These are phyloP conservation scores for Rosellinia necatrix DNA, from an alignment of 2,329 filamentous ascomycete species.

Conservation along the genomic window DNA sequence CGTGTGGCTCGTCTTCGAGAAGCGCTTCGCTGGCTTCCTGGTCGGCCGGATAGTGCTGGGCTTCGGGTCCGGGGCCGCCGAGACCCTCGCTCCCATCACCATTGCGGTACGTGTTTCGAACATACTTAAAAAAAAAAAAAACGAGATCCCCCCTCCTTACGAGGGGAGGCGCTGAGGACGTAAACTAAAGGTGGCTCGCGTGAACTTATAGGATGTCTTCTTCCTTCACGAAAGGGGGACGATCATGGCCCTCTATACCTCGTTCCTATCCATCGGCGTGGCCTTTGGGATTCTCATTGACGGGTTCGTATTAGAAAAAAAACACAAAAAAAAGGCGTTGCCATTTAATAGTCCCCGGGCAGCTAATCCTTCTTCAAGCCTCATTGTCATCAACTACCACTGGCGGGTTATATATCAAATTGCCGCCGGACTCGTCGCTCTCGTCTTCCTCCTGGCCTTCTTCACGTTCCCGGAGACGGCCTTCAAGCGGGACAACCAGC, in stretches of 20 bases:
- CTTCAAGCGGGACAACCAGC: constrained; percentile 44
- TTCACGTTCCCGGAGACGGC: constrained; percentile 62
- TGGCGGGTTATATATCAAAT: constrained; percentile 60
- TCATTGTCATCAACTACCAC: constrained; percentile 53
- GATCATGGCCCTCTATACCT: constrained; percentile 54
- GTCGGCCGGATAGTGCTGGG: constrained; percentile 56
- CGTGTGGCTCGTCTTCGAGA: constrained; percentile 51
- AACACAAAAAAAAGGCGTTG: neutral
- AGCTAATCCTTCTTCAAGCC: constrained; percentile 30
- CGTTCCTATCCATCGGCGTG: constrained; percentile 48
- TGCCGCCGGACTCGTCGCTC: constrained; percentile 53
- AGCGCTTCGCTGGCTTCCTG: constrained; percentile 48
- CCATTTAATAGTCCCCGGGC: neutral
- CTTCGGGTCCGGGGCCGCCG: constrained; percentile 57
- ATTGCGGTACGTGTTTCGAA: constrained; percentile 32
- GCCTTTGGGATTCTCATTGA: constrained; percentile 50
- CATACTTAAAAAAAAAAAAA: too few relatives aligned
- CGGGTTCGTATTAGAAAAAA: constrained; percentile 37
- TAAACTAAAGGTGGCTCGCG: too few relatives aligned
- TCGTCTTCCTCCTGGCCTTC: constrained; percentile 52
- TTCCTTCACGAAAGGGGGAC: constrained; percentile 60
- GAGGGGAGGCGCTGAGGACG: too few relatives aligned
- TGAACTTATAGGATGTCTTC: constrained; percentile 57
- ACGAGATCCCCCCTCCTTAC: too few relatives aligned
- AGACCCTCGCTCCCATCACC: constrained; percentile 47